Evolutionary conservation across 495 filamentous ascomycete genomes (phyloP), one percentile per base, ranked within the genome.

Genomic region (Neurospora tetraspora): DNA sequence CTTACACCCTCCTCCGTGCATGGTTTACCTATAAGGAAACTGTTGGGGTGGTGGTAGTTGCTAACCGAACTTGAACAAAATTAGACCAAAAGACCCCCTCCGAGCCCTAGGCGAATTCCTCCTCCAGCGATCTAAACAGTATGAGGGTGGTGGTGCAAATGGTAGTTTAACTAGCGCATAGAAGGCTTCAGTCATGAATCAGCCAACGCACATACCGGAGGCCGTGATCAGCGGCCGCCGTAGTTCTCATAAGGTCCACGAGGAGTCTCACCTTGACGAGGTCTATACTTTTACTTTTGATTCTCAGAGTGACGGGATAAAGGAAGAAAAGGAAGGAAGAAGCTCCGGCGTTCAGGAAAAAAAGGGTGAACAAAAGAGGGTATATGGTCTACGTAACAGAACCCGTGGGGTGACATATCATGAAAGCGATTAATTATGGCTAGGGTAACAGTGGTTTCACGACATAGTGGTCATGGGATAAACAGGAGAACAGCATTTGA

Each of bases 31-130:
- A n/a, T 20, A n/a, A 45, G 9, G 3, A 42, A 42, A 42, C 39
- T 42, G 14, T 37, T 37, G 12, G 20, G 39, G 10, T 11, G 18
- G 18, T 43, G 16, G 37, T 34, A 43, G 0, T 11, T 45, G 68
- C 71, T 73, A 36, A 76, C 59, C 6, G 8, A 61, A 37, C 5
- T 3, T 2, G 4, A 27, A 14, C 47, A 10, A 8, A 31, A 69
- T 72, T 72, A 90, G 89, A 79, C 96, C 96, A 0, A 87, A 91
- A 40, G 93, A 97, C 79, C 96, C 96, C 37, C 82, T 99, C 69
- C 89, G 91, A 39, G 92, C 90, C 40, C 83, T 99, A 8, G 92
- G 93, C 2, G 95, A 98, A 80, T 98, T 89, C 82, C 82, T 99
- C 34, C 83, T 96, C 69, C 89, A 94, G 81, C 90, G 89, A 70